phyloP scores from a whole-genome alignment of 768 basidiomycete genomes.

The Russula sp. region DNA sequence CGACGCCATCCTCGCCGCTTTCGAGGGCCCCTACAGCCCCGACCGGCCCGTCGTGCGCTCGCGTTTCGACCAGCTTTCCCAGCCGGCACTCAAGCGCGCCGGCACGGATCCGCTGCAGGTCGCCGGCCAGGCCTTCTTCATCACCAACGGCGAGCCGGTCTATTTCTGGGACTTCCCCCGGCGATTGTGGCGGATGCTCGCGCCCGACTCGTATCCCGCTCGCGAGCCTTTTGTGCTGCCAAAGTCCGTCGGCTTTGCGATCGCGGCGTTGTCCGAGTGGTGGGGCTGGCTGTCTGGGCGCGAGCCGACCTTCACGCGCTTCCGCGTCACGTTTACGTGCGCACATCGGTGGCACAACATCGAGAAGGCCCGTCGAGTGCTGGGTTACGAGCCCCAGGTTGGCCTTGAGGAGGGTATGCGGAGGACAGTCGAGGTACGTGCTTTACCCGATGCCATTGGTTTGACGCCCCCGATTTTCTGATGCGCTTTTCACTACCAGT shows the following conservation, averaged over 20 bases:
- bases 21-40: slow-evolving; percentile 44
- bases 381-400: slow-evolving; percentile 91
- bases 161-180: slow-evolving; percentile 96
- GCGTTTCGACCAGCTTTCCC: slow-evolving; percentile 76
- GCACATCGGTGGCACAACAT: slow-evolving; percentile 87
- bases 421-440: slow-evolving; percentile 65
- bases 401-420: slow-evolving; percentile 84
- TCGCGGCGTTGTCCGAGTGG: slow-evolving; percentile 70
- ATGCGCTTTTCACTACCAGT: slow-evolving; percentile 10
- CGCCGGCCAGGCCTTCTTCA: slow-evolving; percentile 91
- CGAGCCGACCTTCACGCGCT: slow-evolving; percentile 81
- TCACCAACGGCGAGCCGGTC: slow-evolving; percentile 93
- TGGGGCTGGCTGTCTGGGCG: slow-evolving; percentile 67
- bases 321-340: slow-evolving; percentile 75
- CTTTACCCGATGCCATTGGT: not conserved
- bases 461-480: not conserved
- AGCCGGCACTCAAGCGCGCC: slow-evolving; percentile 46
- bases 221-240: slow-evolving; percentile 51
- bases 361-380: slow-evolving; percentile 83
- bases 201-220: slow-evolving; percentile 42
- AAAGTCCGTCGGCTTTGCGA: slow-evolving; percentile 55
- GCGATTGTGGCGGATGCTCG: slow-evolving; percentile 62
- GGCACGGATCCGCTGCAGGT: slow-evolving; percentile 61
- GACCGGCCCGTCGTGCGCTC: slow-evolving; percentile 58
- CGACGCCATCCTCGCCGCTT: slow-evolving; percentile 50